Evolutionary conservation across 371 early-diverging fungal genomes (phyloP).

Genomic region (Rhizopus sp.): DNA sequence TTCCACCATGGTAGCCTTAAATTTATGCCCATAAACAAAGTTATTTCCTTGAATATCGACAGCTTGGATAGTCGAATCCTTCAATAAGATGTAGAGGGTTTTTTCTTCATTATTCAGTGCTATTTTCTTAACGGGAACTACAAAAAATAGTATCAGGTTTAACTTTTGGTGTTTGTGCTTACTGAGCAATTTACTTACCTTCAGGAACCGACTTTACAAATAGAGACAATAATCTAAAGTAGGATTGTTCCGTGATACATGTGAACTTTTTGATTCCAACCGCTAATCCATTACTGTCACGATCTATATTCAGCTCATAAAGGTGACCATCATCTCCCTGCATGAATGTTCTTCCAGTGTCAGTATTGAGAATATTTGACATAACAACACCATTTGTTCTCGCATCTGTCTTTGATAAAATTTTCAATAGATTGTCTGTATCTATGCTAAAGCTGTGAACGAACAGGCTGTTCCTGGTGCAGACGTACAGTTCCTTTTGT

Average conservation of each 20-base stretch:
- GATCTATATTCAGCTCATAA: constrained; percentile 67
- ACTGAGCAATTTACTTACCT: not conserved
- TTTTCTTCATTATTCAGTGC: constrained; percentile 7
- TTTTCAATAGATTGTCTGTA: not conserved
- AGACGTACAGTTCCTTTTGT: constrained; percentile 9
- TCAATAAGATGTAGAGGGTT: constrained; percentile 3
- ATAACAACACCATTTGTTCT: constrained; percentile 9
- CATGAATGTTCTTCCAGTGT: constrained; percentile 80
- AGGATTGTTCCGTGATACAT: constrained; percentile 11
- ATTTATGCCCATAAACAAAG: constrained; percentile 2
- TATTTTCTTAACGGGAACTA: constrained; percentile 5
- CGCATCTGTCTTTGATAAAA: not conserved
- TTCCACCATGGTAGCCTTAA: constrained; percentile 5
- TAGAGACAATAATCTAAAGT: constrained; percentile 10
- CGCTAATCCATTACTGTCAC: not conserved
- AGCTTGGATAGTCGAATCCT: constrained; percentile 20
- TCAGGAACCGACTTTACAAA: constrained; percentile 15
- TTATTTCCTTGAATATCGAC: constrained; percentile 9
- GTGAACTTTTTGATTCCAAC: not conserved
- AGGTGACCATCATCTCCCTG: constrained; percentile 83
- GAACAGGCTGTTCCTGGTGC: constrained; percentile 14
- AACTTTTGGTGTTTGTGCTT: too few relatives aligned
- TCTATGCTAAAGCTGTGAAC: constrained; percentile 9
- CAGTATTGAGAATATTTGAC: constrained; percentile 32
- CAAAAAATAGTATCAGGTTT: not conserved